Evolutionary conservation across 805 yeast species (phyloP), one percentile per base, ranked within the genome.

Genomic region (Teunomyces aglyptinius): DNA sequence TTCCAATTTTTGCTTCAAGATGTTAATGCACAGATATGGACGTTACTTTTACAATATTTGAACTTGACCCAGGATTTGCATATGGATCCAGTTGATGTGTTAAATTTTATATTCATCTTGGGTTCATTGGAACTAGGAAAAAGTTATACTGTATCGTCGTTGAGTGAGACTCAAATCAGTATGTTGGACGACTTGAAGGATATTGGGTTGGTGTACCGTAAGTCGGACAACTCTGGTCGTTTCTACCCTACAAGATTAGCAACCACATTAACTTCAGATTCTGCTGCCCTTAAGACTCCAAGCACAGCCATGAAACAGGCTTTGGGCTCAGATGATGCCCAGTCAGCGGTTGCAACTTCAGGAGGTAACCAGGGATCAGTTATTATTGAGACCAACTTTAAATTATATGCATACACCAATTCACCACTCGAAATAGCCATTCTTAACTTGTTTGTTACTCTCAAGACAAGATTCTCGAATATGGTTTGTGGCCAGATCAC

Each of bases 341-440:
- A 26, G 8, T 40, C 57, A 2, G 49, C 51, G 2, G 48, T 35
- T 6, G 18, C 52, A 5, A 32, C 39, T 5, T 36, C 43, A 3
- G 49, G 33, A 19, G 44, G 43, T 6, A 52, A 57, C 19, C 65
- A 59, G 42, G 97, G 97, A 1, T 82, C 94, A 15, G 76, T 94
- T 46, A 87, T 94, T 49, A 75, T 94, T 32, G 99, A 94, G 64
- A 94, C 99, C 0, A 94, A 94, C 67, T 94, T 89, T 73, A 87
- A 94, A 60, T 61, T 94, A 4, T 94, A 94, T 58, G 92, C 97
- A 38, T 91, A 91, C 62, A 89, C 97, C 2, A 86, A 89, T 51
- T 89, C 97, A 1, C 97, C 98, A 1, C 71, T 94, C 47, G 98
- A 94, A 65, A 91, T 92, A 54, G 97, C 98, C 8, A 87, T 94